Base-by-base conservation (phyloP, 768 basidiomycete genomes). In the Leucocoprinus leucothites region DNA sequence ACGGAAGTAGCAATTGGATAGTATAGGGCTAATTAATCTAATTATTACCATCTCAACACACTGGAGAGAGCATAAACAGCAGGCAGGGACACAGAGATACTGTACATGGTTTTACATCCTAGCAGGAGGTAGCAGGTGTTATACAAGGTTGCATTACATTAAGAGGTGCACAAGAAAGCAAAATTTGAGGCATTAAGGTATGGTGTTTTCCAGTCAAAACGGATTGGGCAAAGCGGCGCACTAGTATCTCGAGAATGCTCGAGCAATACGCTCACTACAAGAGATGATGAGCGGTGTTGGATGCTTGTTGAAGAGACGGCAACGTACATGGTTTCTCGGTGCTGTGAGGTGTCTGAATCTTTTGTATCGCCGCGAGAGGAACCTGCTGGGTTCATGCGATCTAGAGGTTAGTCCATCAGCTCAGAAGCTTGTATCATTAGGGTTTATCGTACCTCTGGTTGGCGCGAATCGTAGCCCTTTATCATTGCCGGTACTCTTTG, bases 201-300 rank as follows among this genome's bases (percentile, higher is more conserved):
- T 22, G 22, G 22, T 16, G 28, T 18, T 3, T 38, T 38, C 38
- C 11, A n/a, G 5, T 11, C 38, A n/a, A 13, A n/a, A 38, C 38
- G 16, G 38, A 13, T 11, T 11, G 11, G 6, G 5, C 6, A 31
- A 11, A 5, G 6, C 31, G 38, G 16, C 16, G 38, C 4, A 8
- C 16, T 38, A 38, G 38, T 13, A 38, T 38, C 38, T 19, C 9
- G 50, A 56, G 25, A 56, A 56, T 1, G 26, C 54, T 14, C 35
- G 54, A 28, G 54, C 54, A 25, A 56, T 56, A 22, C 54, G 54
- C 26, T 56, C 54, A 40, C 54, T 56, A 35, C 9, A 38, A 16
- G 24, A 18, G 1, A n/a, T 16, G 3, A n/a, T 38, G 44, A 38
- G 16, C 13, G 31, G 16, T 3, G n/a, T 26, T 21, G 7, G 11